Percentiles rank a stretch among this genome's conserved stretches.
Evolutionary conservation across 2,329 filamentous ascomycete species (phyloP).

Genomic region (Xylariaceae sp.): DNA sequence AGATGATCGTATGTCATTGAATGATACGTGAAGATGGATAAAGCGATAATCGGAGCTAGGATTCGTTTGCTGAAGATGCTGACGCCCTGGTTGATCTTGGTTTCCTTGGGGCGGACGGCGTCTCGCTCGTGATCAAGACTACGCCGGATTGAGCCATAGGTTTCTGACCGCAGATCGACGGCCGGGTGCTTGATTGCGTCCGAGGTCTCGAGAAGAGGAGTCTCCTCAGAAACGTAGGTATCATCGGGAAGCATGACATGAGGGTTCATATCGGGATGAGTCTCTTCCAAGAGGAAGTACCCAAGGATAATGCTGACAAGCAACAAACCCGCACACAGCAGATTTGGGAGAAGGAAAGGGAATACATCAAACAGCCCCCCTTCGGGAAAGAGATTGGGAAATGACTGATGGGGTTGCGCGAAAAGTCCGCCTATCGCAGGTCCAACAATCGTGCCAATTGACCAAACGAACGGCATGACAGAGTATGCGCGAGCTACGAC

Average conservation of each 20-base stretch:
- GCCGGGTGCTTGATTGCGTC: conserved; percentile 69
- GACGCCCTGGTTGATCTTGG: conserved; percentile 30
- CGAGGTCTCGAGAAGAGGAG: conserved; percentile 70
- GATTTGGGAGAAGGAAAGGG: conserved; percentile 85
- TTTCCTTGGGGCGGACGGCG: conserved; percentile 18
- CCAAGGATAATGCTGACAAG: conserved; percentile 74
- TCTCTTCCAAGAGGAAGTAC: conserved; percentile 81
- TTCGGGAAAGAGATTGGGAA: conserved; percentile 64
- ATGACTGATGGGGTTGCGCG: conserved; percentile 71
- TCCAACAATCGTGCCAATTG: conserved; percentile 82
- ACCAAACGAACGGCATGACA: conserved; percentile 94
- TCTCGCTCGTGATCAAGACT: conserved; percentile 46
- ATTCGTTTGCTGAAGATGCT: conserved; percentile 58
- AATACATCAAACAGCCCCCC: conserved; percentile 70
- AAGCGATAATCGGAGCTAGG: conserved; percentile 70
- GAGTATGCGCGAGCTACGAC: conserved; percentile 72
- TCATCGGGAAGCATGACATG: conserved; percentile 41
- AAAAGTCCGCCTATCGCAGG: conserved; percentile 85
- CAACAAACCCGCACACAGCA: conserved; percentile 75
- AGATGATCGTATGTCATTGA: conserved; percentile 94
- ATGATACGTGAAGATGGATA: conserved; percentile 91
- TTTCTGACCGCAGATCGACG: conserved; percentile 71
- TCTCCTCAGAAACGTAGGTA: conserved; percentile 58
- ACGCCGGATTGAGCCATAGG: conserved; percentile 66
- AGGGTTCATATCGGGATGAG: conserved; percentile 76